Percentiles rank a stretch among this genome's conserved stretches.
phyloP scores from a whole-genome alignment of 495 filamentous ascomycete species.

The Podospora conica region DNA sequence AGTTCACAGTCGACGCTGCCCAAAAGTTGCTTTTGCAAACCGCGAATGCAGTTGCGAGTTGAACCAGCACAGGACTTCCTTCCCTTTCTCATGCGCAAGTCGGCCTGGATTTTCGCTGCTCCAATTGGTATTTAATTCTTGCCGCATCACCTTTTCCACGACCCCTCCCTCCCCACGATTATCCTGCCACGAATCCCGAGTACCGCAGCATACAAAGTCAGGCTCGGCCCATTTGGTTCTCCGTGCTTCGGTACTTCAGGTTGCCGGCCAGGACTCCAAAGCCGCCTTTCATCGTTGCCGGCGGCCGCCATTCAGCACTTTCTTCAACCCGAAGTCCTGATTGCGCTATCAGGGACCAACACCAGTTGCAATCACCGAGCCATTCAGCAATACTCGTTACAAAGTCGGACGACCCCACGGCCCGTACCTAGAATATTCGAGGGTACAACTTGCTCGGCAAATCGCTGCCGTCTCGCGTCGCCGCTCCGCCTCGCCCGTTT shows the following conservation, averaged over 20 bases:
- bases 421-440: background rate
- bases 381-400: background rate
- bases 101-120: background rate
- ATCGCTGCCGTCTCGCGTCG: background rate
- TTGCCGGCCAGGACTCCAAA: background rate
- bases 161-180: background rate
- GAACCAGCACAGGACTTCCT: background rate
- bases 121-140: background rate
- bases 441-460: background rate
- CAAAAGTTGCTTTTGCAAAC: background rate
- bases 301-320: background rate
- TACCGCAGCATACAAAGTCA: background rate
- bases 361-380: too few species aligned
- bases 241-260: background rate
- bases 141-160: background rate
- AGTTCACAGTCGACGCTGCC: background rate
- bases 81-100: background rate
- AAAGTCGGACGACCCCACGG: background rate
- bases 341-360: background rate
- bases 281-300: too few species aligned
- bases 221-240: background rate
- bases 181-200: background rate
- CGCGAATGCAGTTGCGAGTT: background rate
- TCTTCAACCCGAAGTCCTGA: background rate
- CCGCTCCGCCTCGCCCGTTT: background rate